Base-by-base conservation (phyloP, 2,329 filamentous ascomycete genomes). In the Grosmannia clavigera region DNA sequence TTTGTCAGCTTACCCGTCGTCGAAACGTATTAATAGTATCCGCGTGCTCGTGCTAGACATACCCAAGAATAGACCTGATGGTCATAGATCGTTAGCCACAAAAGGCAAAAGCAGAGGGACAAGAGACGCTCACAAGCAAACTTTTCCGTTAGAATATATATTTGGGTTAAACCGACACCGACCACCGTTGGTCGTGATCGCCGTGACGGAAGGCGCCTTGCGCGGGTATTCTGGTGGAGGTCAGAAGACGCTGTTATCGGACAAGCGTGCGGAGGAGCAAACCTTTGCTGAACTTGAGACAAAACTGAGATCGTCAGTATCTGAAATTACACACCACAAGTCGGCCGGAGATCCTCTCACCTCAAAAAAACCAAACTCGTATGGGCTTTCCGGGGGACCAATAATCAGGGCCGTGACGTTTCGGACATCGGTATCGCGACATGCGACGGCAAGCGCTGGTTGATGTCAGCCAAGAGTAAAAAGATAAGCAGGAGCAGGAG, bases 311-410 rank as follows among this genome's bases (percentile, higher is more conserved):
- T 3, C 48, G 56, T 59, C 33, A 62, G 57, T 14, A n/a, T 25
- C 33, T 40, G 35, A 2, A 5, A 27, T 9, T n/a, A 25, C 4
- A 35, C 22, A 29, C 40, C 31, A 12, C 22, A 9, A 59, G 70
- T 40, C 38, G 2, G 12, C 14, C 14, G 12, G 38, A 40, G 38
- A 16, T 16, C 38, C 14, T 40, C 78, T 62, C 71, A 94, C 91
- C 80, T 97, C 91, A 70, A 95, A 97, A 75, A 96, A 96, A 3
- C 94, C 94, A 69, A 95, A 96, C 72, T 96, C 92, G 72, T 99
- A 99, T 0, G 92, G 92, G 0, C 92, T 95, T 67, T 94, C 92
- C 65, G 92, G 90, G 29, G 94, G 92, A 0, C 94, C 94, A 65
- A 97, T 84, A 67, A 97, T 92, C 64, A 97, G 73, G 56, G 92